Evolutionary conservation across 2,329 filamentous ascomycete genomes (phyloP).

Genomic region (Aureobasidium sp.): DNA sequence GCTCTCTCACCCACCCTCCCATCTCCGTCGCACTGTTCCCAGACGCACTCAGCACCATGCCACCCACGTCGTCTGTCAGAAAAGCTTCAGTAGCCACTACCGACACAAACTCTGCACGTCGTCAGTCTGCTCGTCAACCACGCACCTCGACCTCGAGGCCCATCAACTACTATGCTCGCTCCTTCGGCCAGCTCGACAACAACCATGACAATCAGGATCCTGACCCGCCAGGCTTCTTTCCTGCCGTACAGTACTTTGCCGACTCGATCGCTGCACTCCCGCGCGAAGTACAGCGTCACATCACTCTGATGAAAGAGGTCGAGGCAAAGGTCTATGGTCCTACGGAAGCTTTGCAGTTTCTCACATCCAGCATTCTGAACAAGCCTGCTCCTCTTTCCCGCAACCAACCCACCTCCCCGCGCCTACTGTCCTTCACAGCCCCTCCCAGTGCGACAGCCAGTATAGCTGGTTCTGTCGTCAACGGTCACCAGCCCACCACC

Average conservation of each 20-base stretch:
- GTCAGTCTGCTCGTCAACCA: slow-evolving; percentile 48
- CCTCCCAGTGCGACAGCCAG: slow-evolving; percentile 44
- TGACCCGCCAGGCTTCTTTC: slow-evolving; percentile 61
- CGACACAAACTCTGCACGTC: slow-evolving; percentile 21
- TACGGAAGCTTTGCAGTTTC: slow-evolving; percentile 81
- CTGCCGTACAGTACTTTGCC: slow-evolving; percentile 80
- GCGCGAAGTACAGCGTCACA: slow-evolving; percentile 95
- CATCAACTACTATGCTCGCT: slow-evolving; percentile 58
- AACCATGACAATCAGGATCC: slow-evolving; percentile 31
- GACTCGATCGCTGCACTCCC: slow-evolving; percentile 93
- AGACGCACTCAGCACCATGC: slow-evolving; percentile 1
- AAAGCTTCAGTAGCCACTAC: slow-evolving; percentile 22
- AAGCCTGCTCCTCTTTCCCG: slow-evolving; percentile 48
- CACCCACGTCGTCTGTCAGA: slow-evolving; percentile 25
- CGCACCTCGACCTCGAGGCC: slow-evolving; percentile 51
- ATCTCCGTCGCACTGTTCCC: neutral
- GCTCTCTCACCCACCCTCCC: neutral
- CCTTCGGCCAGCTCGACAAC: slow-evolving; percentile 44
- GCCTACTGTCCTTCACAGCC: slow-evolving; percentile 39
- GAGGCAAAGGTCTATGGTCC: slow-evolving; percentile 96
- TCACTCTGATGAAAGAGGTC: slow-evolving; percentile 96
- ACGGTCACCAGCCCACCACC: slow-evolving; percentile 31
- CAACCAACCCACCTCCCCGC: slow-evolving; percentile 26
- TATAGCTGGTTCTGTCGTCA: slow-evolving; percentile 41
- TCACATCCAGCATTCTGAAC: slow-evolving; percentile 70